Evolutionary conservation across 352 stramenopile genomes (phyloP).

Genomic region (Achlya hypogyna): DNA sequence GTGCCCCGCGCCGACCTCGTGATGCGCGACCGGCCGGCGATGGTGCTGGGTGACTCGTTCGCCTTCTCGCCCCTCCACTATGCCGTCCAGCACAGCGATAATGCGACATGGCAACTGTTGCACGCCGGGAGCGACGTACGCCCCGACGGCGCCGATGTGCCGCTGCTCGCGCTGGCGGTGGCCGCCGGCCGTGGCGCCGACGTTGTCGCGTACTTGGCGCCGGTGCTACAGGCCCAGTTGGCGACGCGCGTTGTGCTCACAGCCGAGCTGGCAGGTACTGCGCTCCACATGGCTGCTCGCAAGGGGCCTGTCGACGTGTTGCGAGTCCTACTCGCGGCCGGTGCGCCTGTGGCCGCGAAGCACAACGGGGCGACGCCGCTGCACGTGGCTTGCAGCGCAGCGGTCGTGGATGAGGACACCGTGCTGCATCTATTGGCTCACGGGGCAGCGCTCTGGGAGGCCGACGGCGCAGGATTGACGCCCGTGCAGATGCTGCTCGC

Average conservation of each 20-base stretch:
- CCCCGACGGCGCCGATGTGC: constrained; percentile 11
- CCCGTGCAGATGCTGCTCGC: neutral
- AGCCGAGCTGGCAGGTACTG: neutral
- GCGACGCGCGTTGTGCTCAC: constrained; percentile 7
- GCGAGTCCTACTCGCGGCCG: neutral
- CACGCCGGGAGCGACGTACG: constrained; percentile 1
- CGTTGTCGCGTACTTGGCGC: constrained; percentile 16
- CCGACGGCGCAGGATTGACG: neutral
- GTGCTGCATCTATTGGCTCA: neutral
- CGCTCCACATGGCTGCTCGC: constrained; percentile 9
- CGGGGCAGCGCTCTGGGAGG: neutral
- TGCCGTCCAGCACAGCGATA: constrained; percentile 19
- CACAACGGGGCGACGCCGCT: constrained; percentile 13
- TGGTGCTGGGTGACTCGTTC: neutral
- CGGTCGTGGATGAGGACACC: neutral
- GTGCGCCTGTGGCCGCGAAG: neutral
- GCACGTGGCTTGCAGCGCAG: neutral
- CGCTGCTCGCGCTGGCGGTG: neutral
- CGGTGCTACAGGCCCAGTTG: neutral
- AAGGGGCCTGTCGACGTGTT: neutral
- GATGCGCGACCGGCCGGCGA: neutral
- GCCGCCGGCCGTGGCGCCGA: neutral
- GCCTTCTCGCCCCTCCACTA: constrained; percentile 11
- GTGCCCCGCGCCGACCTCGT: constrained; percentile 39
- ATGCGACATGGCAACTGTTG: constrained; percentile 20